Base-by-base conservation (phyloP, 73 alveolate species). In the Blepharisma stoltei region DNA sequence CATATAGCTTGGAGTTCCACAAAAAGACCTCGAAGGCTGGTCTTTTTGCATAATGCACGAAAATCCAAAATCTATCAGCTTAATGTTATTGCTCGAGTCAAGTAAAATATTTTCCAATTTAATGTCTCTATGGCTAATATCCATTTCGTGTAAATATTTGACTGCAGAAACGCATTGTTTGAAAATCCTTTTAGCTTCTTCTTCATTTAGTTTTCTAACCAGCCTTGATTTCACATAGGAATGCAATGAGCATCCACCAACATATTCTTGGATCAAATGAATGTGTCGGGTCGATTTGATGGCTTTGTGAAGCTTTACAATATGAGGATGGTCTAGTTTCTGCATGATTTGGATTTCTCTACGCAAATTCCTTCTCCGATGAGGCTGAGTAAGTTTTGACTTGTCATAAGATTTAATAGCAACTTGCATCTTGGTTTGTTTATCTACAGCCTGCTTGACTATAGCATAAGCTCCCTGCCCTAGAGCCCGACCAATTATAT, bases 1-100 rank as follows among this genome's bases (percentile, higher is more conserved):
- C 90, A 88, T 90, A 60, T 90, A 94, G 67, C 91, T 82, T 53
- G 98, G 97, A 53, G 99, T 94, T 7, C 99, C 99, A 65, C 97
- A 92, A 77, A 90, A 88, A 55, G 88, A 88, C 65, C 75, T 90
- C 44, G 88, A 65, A 80, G 83, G 82, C 25, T 86, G 89, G 1
- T 69, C 79, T 14, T 69, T 43, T 69, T 11, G 75, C 21, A n/a
- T 69, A 2, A 14, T n/a, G 23, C 32, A n/a, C 14, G 67, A 44
- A 69, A 69, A 67, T 71, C 89, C 99, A 86, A 94, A 94, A 83
- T 94, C 99, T 5, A 92, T 92, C 46, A 94, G 54, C 83, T 94
- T 94, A 27, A 94, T 87, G 37, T 55, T 88, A 49, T 82, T 86
- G 67, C 86, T 82, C 18, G 86, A 69, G 81, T 86, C 87, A 78